Evolutionary conservation across 2,329 filamentous ascomycete genomes (phyloP).

Genomic region (Pochonia chlamydosporia): DNA sequence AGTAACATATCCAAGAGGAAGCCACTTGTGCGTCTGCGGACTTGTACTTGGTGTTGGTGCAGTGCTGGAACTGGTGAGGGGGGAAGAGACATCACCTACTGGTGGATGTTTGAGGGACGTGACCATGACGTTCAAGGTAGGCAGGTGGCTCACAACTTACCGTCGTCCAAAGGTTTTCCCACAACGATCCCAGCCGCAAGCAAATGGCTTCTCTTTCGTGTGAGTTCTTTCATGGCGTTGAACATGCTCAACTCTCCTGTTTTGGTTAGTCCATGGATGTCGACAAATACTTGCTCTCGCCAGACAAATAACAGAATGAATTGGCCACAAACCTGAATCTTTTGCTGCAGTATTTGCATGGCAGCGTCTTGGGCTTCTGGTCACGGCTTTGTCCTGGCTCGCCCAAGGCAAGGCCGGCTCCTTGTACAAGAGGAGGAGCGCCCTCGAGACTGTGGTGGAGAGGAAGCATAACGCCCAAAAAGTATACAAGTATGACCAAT

Average conservation of each 20-base stretch:
- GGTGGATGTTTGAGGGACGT: not conserved
- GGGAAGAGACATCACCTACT: slow-evolving; percentile 7
- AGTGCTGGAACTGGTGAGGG: slow-evolving; percentile 8
- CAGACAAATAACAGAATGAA: slow-evolving; percentile 8
- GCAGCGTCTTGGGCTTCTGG: slow-evolving; percentile 56
- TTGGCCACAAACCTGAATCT: slow-evolving; percentile 48
- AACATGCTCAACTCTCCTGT: slow-evolving; percentile 58
- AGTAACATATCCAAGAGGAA: not conserved
- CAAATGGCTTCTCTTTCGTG: slow-evolving; percentile 61
- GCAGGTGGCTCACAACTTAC: slow-evolving; percentile 34
- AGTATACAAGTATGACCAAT: slow-evolving; percentile 1
- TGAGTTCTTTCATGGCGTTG: slow-evolving; percentile 59
- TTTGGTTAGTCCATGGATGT: slow-evolving; percentile 9
- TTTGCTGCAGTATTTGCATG: slow-evolving; percentile 59
- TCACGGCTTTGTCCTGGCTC: slow-evolving; percentile 47
- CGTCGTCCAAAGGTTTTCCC: slow-evolving; percentile 58
- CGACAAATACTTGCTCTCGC: slow-evolving; percentile 10
- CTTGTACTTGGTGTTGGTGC: not conserved
- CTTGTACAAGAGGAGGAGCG: slow-evolving; percentile 25
- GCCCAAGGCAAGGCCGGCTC: slow-evolving; percentile 24
- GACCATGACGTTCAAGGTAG: not conserved
- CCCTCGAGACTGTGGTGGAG: slow-evolving; percentile 48
- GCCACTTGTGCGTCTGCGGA: not conserved
- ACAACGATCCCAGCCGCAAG: slow-evolving; percentile 53
- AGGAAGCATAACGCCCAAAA: slow-evolving; percentile 41